These are phyloP conservation scores for Psidium guajava DNA, from an alignment of 345 rosid genomes.

Conservation along the genomic window DNA sequence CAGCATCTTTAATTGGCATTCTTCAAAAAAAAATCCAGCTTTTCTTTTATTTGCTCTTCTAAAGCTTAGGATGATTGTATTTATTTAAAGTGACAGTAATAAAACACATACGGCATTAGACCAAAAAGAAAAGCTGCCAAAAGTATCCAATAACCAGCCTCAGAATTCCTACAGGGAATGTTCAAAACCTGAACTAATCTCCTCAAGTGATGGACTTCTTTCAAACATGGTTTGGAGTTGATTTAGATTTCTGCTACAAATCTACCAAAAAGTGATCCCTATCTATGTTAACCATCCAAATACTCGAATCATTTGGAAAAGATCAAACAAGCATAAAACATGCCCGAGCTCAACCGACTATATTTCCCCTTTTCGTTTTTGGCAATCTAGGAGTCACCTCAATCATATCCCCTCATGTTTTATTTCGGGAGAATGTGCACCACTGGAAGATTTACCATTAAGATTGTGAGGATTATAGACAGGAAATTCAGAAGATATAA, in stretches of 20 bases:
- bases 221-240: background rate
- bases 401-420: background rate
- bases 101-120: background rate
- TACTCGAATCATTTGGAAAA: background rate
- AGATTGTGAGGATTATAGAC: background rate
- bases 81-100: background rate
- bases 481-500: background rate
- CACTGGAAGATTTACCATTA: background rate
- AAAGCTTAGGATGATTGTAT: background rate
- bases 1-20: background rate
- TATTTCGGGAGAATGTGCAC: background rate
- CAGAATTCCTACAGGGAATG: background rate
- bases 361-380: background rate
- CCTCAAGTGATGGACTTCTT: background rate
- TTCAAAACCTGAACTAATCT: background rate
- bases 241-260: background rate
- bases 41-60: background rate
- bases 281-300: background rate
- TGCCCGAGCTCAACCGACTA: background rate
- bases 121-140: background rate
- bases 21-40: background rate
- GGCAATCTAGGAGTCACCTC: background rate
- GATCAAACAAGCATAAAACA: background rate
- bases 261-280: background rate
- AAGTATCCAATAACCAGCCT: background rate